phyloP scores from a whole-genome alignment of 805 yeast genomes.

The Tetrapisispora fleetii region DNA sequence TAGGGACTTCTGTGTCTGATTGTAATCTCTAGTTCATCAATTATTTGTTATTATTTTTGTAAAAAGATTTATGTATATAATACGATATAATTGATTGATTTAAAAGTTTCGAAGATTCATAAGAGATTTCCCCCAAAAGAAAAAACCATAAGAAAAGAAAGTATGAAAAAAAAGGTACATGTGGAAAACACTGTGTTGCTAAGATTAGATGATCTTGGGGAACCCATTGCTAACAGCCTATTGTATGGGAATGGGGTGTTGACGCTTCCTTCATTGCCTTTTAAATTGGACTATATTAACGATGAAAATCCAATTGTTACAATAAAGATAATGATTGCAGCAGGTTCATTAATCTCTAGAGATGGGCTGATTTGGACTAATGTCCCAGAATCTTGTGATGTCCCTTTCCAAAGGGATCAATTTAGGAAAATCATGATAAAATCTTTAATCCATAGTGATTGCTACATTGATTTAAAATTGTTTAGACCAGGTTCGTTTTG shows the following conservation, averaged over 20 bases:
- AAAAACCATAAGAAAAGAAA: neutral
- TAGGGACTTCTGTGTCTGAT: no score
- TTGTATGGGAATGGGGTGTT: slow-evolving; percentile 31
- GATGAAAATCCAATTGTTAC: slow-evolving; percentile 35
- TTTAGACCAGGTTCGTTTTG: slow-evolving; percentile 70
- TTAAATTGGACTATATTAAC: slow-evolving; percentile 25
- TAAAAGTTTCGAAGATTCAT: no score
- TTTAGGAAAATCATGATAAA: slow-evolving; percentile 44
- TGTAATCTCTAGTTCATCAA: no score
- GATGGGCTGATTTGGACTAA: slow-evolving; percentile 69
- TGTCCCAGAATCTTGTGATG: slow-evolving; percentile 40
- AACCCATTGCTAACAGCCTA: slow-evolving; percentile 22
- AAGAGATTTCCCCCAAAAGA: neutral
- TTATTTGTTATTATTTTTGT: no score
- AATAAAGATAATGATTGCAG: slow-evolving; percentile 56
- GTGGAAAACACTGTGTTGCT: slow-evolving; percentile 28
- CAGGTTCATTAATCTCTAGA: slow-evolving; percentile 64
- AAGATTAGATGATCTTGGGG: slow-evolving; percentile 29
- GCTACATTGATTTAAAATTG: slow-evolving; percentile 49
- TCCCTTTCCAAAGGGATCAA: slow-evolving; percentile 44
- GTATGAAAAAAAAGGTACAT: neutral
- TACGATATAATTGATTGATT: neutral
- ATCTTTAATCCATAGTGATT: slow-evolving; percentile 56
- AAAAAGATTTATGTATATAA: no score
- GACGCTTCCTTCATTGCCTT: slow-evolving; percentile 32